These are phyloP conservation scores for Salinomyces thailandicus DNA, from an alignment of 2,329 filamentous ascomycete genomes.

Conservation along the genomic window DNA sequence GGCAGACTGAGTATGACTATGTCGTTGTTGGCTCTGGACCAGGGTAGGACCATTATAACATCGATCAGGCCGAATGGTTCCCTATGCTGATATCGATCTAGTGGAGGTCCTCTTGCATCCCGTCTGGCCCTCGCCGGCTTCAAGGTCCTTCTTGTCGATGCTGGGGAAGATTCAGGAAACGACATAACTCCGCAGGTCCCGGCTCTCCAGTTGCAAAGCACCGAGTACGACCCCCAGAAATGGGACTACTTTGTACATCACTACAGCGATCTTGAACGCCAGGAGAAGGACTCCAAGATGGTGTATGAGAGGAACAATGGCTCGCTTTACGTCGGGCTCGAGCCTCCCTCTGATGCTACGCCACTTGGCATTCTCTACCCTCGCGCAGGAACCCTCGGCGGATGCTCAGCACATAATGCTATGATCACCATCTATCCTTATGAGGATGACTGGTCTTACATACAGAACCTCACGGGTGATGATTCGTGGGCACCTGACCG, in stretches of 20 bases:
- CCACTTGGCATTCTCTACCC: conserved; percentile 49
- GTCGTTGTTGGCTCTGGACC: conserved; percentile 52
- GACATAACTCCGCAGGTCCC: conserved; percentile 45
- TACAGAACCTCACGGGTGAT: conserved; percentile 50
- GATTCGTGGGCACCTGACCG: conserved; percentile 46
- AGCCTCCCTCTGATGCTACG: conserved; percentile 43
- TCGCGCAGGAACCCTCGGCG: conserved; percentile 46
- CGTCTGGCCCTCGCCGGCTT: conserved; percentile 50
- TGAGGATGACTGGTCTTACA: conserved; percentile 49
- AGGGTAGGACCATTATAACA: conserved; percentile 24
- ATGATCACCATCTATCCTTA: conserved; percentile 49
- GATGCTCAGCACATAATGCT: conserved; percentile 52
- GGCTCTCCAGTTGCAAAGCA: conserved; percentile 29
- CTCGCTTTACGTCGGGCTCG: conserved; percentile 42
- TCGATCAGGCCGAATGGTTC: not conserved
- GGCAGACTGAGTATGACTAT: conserved; percentile 45
- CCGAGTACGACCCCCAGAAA: conserved; percentile 38
- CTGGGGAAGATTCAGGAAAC: conserved; percentile 47
- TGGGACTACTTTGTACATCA: conserved; percentile 59
- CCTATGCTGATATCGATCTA: not conserved
- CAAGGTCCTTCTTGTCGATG: conserved; percentile 51
- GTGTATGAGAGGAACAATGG: conserved; percentile 45
- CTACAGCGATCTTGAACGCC: conserved; percentile 44
- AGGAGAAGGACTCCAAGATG: conserved; percentile 49
- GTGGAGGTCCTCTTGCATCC: conserved; percentile 47